These are phyloP conservation scores for Melastoma candidum DNA, from an alignment of 441 rosid species.

Conservation along the genomic window DNA sequence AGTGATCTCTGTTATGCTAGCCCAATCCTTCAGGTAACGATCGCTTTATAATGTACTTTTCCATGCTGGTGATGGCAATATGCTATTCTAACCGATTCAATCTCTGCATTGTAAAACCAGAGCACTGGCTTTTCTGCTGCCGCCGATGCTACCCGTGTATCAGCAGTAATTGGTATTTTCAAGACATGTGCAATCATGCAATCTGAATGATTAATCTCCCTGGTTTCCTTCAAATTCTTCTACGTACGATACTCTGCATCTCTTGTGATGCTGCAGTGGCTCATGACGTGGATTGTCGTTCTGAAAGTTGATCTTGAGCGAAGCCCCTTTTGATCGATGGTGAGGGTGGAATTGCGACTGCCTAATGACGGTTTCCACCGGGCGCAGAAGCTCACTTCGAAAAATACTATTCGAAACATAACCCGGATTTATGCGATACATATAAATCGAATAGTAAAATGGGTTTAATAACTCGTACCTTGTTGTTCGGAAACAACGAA, in stretches of 20 bases:
- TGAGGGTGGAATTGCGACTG: slow-evolving; percentile 78
- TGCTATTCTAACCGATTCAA: not conserved
- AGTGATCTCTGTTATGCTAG: slow-evolving; percentile 96
- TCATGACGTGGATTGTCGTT: slow-evolving; percentile 91
- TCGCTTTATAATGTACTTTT: slow-evolving; percentile 10
- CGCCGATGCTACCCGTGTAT: slow-evolving; percentile 92
- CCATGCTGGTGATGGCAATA: slow-evolving; percentile 8
- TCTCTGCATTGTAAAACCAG: slow-evolving; percentile 28
- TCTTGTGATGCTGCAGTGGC: slow-evolving; percentile 33
- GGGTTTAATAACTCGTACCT: too few species aligned
- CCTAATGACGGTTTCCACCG: not conserved
- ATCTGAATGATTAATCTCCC: not conserved
- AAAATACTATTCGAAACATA: too few species aligned
- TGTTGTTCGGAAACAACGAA: too few species aligned
- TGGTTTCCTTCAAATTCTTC: slow-evolving; percentile 7
- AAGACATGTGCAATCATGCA: slow-evolving; percentile 40
- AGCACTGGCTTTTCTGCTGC: slow-evolving; percentile 98
- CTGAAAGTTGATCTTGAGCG: slow-evolving; percentile 90
- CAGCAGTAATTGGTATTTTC: slow-evolving; percentile 79
- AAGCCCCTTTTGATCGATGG: slow-evolving; percentile 91
- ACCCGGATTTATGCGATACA: too few species aligned
- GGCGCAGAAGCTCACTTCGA: too few species aligned
- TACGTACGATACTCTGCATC: slow-evolving; percentile 3
- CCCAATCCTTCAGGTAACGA: slow-evolving; percentile 83
- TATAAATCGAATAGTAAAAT: too few species aligned